These are phyloP conservation scores for Fagopyrum tataricum DNA, from an alignment of 148 eudicot species.

Conservation along the genomic window DNA sequence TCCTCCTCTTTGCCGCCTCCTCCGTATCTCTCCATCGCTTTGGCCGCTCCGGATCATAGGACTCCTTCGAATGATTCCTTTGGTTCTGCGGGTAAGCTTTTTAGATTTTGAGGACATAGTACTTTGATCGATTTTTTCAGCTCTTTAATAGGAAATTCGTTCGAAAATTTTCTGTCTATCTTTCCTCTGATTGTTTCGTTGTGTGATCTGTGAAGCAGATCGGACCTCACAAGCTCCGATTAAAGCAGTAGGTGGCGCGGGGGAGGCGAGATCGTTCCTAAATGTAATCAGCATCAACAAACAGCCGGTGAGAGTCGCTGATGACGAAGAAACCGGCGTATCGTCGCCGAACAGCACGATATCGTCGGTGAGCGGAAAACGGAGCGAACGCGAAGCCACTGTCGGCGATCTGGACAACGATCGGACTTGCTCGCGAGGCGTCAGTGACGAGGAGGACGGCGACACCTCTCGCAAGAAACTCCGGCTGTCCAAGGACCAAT, in stretches of 20 bases:
- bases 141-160: too few relatives aligned
- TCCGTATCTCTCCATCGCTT: neutral
- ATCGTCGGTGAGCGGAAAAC: slow-evolving; percentile 63
- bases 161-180: neutral
- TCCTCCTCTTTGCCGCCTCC: neutral
- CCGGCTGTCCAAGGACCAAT: slow-evolving; percentile 66
- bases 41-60: neutral
- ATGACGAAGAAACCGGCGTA: slow-evolving; percentile 61
- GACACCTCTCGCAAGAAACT: slow-evolving; percentile 65
- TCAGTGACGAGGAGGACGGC: slow-evolving; percentile 78
- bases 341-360: slow-evolving; percentile 93
- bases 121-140: too few relatives aligned
- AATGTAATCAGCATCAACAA: slow-evolving; percentile 61
- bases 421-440: slow-evolving; percentile 42
- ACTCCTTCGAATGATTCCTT: neutral
- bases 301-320: slow-evolving; percentile 24
- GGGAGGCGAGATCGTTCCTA: slow-evolving; percentile 29
- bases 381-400: slow-evolving; percentile 41
- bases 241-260: slow-evolving; percentile 3
- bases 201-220: slow-evolving; percentile 26
- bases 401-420: slow-evolving; percentile 36
- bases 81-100: neutral
- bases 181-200: neutral
- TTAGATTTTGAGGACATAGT: neutral
- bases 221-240: slow-evolving; percentile 33